Conservation (phyloP, 192 early-diverging fungal genomes). For the Phycomyces nitens region DNA sequence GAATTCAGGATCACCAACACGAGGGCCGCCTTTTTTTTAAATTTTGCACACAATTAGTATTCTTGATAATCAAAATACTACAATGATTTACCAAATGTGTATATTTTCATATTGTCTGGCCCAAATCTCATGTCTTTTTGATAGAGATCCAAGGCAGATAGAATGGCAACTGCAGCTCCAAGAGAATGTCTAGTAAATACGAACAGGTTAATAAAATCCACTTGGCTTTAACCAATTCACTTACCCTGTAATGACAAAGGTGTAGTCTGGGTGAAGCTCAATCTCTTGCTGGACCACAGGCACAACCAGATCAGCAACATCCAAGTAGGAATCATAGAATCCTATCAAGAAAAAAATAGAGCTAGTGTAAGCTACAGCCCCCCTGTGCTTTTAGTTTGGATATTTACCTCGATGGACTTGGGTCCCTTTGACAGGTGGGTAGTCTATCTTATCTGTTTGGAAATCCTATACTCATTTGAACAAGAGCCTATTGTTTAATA, state of each 20-base stretch:
- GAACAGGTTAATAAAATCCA: background rate
- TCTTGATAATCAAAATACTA: background rate
- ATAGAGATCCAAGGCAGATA: constrained; percentile 22
- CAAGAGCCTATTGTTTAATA: background rate
- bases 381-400: background rate
- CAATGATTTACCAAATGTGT: constrained; percentile 12
- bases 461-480: constrained; percentile 18
- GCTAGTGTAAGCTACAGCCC: background rate
- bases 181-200: constrained; percentile 18
- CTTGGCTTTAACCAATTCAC: background rate
- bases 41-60: background rate
- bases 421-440: constrained; percentile 18
- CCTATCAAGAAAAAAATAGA: background rate
- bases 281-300: constrained; percentile 4
- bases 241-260: constrained; percentile 24
- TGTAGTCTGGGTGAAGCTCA: constrained; percentile 15
- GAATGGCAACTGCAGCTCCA: constrained; percentile 20
- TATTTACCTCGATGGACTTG: constrained; percentile 20
- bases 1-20: constrained; percentile 21
- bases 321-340: background rate
- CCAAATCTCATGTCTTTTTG: constrained; percentile 13
- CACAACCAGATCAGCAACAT: background rate
- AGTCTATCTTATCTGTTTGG: background rate
- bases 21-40: constrained; percentile 17
- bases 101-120: constrained; percentile 16